A percentile compares a stretch with the other conserved stretches of the same genome.
Evolutionary conservation across 306 rosid genomes (phyloP).

Genomic region (Heteromeles arbutifolia): DNA sequence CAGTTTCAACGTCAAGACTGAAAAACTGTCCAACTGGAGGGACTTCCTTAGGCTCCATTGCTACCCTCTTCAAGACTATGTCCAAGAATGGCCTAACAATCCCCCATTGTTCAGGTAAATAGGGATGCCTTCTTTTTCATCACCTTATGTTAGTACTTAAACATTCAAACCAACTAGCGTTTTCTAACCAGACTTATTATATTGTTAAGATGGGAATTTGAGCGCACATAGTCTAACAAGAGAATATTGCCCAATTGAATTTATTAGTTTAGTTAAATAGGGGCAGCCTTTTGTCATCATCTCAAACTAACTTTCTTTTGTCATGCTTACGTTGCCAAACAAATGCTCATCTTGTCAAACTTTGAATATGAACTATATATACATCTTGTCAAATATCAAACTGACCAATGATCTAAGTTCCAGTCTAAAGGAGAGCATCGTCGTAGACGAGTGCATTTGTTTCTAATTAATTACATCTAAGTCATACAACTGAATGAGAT

Average conservation of each 20-base stretch:
- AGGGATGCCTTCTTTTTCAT: neutral
- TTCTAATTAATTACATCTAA: neutral
- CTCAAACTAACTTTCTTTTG: neutral
- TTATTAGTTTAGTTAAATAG: neutral
- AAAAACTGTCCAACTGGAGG: constrained; percentile 41
- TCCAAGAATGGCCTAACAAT: constrained; percentile 44
- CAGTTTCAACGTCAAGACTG: constrained; percentile 46
- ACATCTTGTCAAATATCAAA: no score
- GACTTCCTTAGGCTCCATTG: constrained; percentile 48
- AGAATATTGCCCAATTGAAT: no score
- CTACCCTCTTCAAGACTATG: constrained; percentile 33
- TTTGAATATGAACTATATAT: neutral
- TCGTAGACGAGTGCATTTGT: neutral
- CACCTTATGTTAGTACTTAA: neutral
- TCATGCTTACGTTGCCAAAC: neutral
- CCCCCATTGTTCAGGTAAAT: constrained; percentile 39
- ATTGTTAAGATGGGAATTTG: no score
- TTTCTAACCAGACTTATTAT: no score
- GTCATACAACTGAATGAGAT: neutral
- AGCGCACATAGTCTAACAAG: neutral
- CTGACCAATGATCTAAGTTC: neutral
- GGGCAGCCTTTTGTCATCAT: neutral
- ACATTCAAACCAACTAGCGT: neutral
- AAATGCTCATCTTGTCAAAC: neutral
- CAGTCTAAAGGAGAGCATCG: neutral